Evolutionary conservation across 2,329 filamentous ascomycete genomes (phyloP).

Genomic region (Harringtonia aguacate): DNA sequence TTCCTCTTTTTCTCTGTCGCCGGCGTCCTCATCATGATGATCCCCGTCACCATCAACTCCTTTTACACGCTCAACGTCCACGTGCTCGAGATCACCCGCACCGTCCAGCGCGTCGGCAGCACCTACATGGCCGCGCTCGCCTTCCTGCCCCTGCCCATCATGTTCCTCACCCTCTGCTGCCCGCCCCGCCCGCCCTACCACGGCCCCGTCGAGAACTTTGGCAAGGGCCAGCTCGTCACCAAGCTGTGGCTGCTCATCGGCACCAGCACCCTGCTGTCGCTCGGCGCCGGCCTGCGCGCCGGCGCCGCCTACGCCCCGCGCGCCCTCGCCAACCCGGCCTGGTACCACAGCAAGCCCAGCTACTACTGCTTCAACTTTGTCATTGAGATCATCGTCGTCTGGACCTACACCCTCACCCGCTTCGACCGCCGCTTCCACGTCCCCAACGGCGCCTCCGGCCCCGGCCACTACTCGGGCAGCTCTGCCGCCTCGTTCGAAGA

Average conservation of each 20-base stretch:
- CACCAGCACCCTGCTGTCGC: slow-evolving; percentile 46
- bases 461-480: slow-evolving; percentile 34
- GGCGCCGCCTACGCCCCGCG: slow-evolving; percentile 44
- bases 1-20: slow-evolving; percentile 43
- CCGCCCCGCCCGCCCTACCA: slow-evolving; percentile 13
- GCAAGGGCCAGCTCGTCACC: slow-evolving; percentile 51
- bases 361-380: slow-evolving; percentile 76
- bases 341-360: slow-evolving; percentile 59
- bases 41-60: slow-evolving; percentile 51
- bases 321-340: slow-evolving; percentile 44
- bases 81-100: slow-evolving; percentile 41
- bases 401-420: slow-evolving; percentile 53
- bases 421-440: slow-evolving; percentile 69
- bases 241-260: slow-evolving; percentile 57
- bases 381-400: slow-evolving; percentile 61
- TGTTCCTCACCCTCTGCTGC: slow-evolving; percentile 38
- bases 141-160: slow-evolving; percentile 53
- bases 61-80: slow-evolving; percentile 53
- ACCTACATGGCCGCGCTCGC: slow-evolving; percentile 54
- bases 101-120: slow-evolving; percentile 51
- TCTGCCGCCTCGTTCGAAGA: neutral
- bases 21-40: slow-evolving; percentile 54
- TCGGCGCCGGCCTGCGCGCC: slow-evolving; percentile 60
- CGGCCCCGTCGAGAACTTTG: slow-evolving; percentile 46
- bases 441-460: slow-evolving; percentile 55